Evolutionary conservation across 192 early-diverging fungal genomes (phyloP), one percentile per base, ranked within the genome.

Genomic region (Lobosporangium transversale): DNA sequence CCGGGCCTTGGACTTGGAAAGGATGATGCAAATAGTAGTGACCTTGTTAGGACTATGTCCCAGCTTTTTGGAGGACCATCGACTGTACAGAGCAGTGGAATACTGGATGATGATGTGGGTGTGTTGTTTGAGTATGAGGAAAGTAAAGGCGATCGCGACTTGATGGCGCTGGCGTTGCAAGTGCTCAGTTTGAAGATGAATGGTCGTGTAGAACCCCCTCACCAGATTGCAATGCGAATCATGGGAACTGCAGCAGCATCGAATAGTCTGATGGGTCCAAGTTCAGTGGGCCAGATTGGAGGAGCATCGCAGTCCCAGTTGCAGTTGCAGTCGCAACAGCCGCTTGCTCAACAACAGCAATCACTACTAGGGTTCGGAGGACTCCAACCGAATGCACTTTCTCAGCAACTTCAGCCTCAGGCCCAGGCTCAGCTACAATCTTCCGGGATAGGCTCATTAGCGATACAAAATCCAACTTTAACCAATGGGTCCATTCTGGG

Each of bases 151-250:
- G 93, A 95, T 58, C 82, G 87, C 30, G 88, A 89, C 47, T 74
- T 95, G 70, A 86, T 92, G 54, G 92, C 92, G 53, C 78, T 95
- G 48, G 88, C 91, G 14, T 70, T 95, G 55, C 91, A 92, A 47
- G 88, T 93, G 1, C 73, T 93, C 2, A 92, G 93, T 8, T 74
- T 94, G 69, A 71, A 86, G 63, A 86, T 91, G 80, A 85, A 79
- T 32, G 90, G 85, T 14, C 84, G 83, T 55, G 69, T 90, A 20
- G 89, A 89, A 49, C 81, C 85, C 51, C 87, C 89, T 15, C 74
- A 86, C 24, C 68, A 87, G 57, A 80, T 88, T 20, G 89, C 89
- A 12, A 80, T 87, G 84, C 68, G 73, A n/a, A 86, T 85, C 58
- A 85, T 86, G 69, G 66, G 71, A 27, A 63, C 58, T 14, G 70